phyloP scores from a whole-genome alignment of 2,329 filamentous ascomycete species.

The Ilyonectria robusta region DNA sequence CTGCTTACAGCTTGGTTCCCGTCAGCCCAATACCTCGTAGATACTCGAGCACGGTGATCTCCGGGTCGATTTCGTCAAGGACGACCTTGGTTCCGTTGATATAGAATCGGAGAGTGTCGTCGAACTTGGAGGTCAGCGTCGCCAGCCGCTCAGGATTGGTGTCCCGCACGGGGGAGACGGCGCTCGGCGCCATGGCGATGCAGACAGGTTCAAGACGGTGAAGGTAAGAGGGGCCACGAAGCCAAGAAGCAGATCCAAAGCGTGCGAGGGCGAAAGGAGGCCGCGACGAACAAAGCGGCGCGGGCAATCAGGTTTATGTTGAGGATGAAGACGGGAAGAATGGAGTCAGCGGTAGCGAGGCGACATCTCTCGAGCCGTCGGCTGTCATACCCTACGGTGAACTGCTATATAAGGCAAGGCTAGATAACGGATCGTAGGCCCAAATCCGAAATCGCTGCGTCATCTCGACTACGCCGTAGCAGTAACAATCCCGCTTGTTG shows the following conservation, averaged over 20 bases:
- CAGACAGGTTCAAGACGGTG: conserved; percentile 5
- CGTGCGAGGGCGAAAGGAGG: not conserved
- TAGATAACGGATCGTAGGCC: conserved; percentile 40
- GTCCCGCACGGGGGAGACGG: conserved; percentile 65
- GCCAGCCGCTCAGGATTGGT: conserved; percentile 52
- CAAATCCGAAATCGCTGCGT: conserved; percentile 34
- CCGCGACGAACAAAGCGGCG: not conserved
- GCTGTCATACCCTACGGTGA: conserved; percentile 22
- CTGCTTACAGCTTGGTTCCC: conserved; percentile 84
- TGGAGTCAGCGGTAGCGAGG: conserved; percentile 19
- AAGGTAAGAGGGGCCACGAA: not conserved
- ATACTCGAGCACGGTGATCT: conserved; percentile 93
- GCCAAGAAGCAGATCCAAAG: not conserved
- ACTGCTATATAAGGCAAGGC: conserved; percentile 11
- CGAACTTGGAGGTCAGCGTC: conserved; percentile 79
- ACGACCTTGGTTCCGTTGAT: conserved; percentile 93
- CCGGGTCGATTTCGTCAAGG: conserved; percentile 89
- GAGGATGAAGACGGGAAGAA: conserved; percentile 6
- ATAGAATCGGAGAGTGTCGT: conserved; percentile 92
- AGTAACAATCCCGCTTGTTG: conserved; percentile 29
- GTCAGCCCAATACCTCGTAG: conserved; percentile 93
- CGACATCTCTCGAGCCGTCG: conserved; percentile 18
- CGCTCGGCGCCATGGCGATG: conserved; percentile 68
- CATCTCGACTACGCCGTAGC: conserved; percentile 30
- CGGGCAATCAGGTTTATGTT: conserved; percentile 20